Evolutionary conservation across 768 basidiomycete species (phyloP), one percentile per base, ranked within the genome.

Genomic region (Pisolithus sp.): DNA sequence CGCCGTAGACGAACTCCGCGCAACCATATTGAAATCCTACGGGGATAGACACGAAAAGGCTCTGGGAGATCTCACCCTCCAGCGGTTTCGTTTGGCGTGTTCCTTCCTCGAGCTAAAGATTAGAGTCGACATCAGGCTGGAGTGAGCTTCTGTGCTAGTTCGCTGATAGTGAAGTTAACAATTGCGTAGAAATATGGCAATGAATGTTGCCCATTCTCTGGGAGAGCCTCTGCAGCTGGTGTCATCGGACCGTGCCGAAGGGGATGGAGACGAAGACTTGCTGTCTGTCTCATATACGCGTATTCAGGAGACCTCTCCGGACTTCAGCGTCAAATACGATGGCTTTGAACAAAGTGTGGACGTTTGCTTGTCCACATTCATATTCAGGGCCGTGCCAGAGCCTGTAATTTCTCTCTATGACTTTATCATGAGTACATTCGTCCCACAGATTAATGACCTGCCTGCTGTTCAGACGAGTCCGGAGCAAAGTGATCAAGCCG

Each of bases 351-450:
- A 96, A 68, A 87, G 73, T 53, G 81, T 98, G 52, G 86, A 93
- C 60, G 80, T 93, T 57, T 82, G 82, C 58, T 74, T 98, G 37
- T 94, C 95, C 4, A 96, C 95, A 0, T 83, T 99, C 65, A 79
- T 94, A 48, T 85, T 98, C 68, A 82, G 83, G 51, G 83, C 87
- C 3, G 86, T 88, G 7, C 93, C 96, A 0, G 91, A 93, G 62
- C 93, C 95, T 12, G 85, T 97, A 40, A 72, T 99, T 36, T 78
- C 86, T 2, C 69, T 97, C 20, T 98, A 97, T 68, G 93, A 98
- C 70, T 97, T 95, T 71, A 81, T 99, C 68, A 94, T 99, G 86
- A 86, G 89, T 3, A 97, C 96, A 0, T 99, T 99, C 68, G 89
- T 92, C 9, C 81, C 86, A 8, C 62, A 44, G 37, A 49, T 57